Evolutionary conservation across 1,284 basidiomycete genomes (phyloP).

Genomic region (Rhodotorula sp.): DNA sequence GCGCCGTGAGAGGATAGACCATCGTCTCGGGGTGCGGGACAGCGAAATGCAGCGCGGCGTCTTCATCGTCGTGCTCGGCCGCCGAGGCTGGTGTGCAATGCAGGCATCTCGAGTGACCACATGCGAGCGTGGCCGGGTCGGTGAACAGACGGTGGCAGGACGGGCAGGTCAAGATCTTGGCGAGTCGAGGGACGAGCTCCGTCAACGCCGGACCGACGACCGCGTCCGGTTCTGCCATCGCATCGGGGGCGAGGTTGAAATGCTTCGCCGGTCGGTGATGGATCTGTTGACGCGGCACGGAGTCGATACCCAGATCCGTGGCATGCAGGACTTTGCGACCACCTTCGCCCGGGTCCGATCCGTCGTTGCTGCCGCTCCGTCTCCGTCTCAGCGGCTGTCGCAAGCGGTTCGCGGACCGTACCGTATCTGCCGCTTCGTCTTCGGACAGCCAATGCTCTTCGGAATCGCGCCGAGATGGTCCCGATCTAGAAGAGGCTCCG

Average conservation of each 20-base stretch:
- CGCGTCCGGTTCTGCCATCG: background rate
- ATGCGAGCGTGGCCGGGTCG: conserved; percentile 58
- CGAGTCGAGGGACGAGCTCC: conserved; percentile 30
- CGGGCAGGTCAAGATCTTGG: conserved; percentile 52
- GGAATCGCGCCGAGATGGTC: conserved; percentile 23
- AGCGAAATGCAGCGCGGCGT: background rate
- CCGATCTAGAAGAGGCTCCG: background rate
- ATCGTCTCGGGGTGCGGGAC: background rate
- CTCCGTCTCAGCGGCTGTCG: background rate
- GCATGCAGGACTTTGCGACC: conserved; percentile 12
- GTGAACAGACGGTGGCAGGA: conserved; percentile 52
- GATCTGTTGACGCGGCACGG: background rate
- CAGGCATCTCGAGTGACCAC: conserved; percentile 60
- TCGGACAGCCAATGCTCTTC: conserved; percentile 44
- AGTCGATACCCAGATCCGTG: background rate
- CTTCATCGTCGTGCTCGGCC: background rate
- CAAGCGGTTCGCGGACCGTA: background rate
- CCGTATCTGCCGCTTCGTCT: conserved; percentile 37
- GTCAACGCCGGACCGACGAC: conserved; percentile 4
- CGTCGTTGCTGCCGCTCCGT: conserved; percentile 16
- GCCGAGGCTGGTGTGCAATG: conserved; percentile 17
- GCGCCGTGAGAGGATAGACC: background rate
- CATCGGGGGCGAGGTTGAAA: background rate
- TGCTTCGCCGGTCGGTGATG: conserved; percentile 19
- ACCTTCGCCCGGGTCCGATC: background rate